Conservation (phyloP, 371 early-diverging fungal species). For the Haplosporangium sp. region DNA sequence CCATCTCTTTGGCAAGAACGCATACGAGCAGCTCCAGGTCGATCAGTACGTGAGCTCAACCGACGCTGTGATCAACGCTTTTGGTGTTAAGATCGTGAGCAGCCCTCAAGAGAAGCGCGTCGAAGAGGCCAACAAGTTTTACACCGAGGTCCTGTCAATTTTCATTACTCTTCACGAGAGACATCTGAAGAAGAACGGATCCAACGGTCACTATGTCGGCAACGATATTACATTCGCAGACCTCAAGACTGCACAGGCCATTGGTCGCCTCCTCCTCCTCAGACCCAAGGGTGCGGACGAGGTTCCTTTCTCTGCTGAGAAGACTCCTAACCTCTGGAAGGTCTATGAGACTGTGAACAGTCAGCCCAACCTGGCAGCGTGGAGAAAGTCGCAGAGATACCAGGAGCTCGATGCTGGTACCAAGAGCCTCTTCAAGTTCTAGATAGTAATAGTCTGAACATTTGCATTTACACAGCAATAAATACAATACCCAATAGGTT, state of each 20-base stretch:
- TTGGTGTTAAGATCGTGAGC: constrained; percentile 10
- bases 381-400: constrained; percentile 19
- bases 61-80: constrained; percentile 6
- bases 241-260: constrained; percentile 25
- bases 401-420: constrained; percentile 22
- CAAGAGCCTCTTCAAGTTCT: constrained; percentile 18
- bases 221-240: constrained; percentile 22
- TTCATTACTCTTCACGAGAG: constrained; percentile 30
- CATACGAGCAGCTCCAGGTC: constrained; percentile 32
- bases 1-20: constrained; percentile 41
- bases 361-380: constrained; percentile 14
- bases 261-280: constrained; percentile 18
- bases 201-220: constrained; percentile 43
- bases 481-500: too few relatives aligned
- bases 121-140: constrained; percentile 17
- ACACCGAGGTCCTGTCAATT: constrained; percentile 18
- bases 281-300: constrained; percentile 23
- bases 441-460: neutral
- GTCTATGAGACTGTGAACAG: constrained; percentile 26
- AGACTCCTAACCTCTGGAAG: constrained; percentile 50
- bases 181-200: constrained; percentile 31
- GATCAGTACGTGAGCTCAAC: constrained; percentile 29
- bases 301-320: constrained; percentile 25
- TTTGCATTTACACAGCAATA: too few relatives aligned
- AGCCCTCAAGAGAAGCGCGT: constrained; percentile 27